Evolutionary conservation across 805 yeast genomes (phyloP).

Genomic region (Scheffersomyces stipitis): DNA sequence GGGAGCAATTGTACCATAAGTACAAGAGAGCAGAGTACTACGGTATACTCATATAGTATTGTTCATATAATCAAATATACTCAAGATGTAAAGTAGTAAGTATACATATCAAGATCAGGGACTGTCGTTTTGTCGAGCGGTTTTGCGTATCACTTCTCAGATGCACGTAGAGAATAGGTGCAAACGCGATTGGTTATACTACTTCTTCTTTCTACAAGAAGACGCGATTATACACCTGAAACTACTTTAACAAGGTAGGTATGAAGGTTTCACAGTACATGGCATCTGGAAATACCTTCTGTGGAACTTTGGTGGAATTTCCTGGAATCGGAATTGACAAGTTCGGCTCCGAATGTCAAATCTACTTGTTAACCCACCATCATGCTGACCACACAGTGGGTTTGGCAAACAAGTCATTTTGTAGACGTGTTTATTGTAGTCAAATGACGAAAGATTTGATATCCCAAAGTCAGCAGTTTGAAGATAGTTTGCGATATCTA

Average conservation of each 20-base stretch:
- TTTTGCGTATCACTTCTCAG: no score
- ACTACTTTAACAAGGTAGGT: no score
- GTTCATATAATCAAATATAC: no score
- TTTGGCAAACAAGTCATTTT: constrained; percentile 36
- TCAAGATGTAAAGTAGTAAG: no score
- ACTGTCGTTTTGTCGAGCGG: no score
- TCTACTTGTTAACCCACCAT: constrained; percentile 47
- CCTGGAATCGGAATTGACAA: constrained; percentile 45
- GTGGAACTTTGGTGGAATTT: constrained; percentile 47
- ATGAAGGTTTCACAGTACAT: background rate
- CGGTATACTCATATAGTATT: constrained; percentile 70
- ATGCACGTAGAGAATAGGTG: no score
- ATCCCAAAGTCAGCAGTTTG: constrained; percentile 14
- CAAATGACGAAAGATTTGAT: constrained; percentile 34
- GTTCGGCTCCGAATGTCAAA: constrained; percentile 23
- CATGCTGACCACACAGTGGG: constrained; percentile 59
- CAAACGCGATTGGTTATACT: no score
- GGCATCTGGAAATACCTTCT: constrained; percentile 27
- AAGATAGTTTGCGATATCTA: constrained; percentile 17
- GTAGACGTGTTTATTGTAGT: constrained; percentile 49
- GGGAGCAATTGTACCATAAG: constrained; percentile 60
- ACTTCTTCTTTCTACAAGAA: no score
- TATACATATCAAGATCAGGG: no score
- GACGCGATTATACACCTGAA: no score
- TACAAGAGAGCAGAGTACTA: constrained; percentile 68